Percentiles rank a stretch among this genome's conserved stretches.
These are phyloP conservation scores for Spathaspora sp. DNA, from an alignment of 1,139 yeast genomes.

Conservation along the genomic window DNA sequence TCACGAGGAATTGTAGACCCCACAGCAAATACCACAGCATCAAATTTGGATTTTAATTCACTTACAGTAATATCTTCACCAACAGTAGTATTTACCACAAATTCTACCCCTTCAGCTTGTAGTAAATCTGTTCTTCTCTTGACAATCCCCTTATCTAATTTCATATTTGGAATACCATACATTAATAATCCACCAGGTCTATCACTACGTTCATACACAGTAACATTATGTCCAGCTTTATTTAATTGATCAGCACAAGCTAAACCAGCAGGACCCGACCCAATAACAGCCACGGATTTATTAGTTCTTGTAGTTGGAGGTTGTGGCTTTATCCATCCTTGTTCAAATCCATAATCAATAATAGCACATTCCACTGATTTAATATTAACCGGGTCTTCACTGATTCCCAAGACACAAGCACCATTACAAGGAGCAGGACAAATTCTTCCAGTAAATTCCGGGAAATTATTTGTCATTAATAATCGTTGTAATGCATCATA, in stretches of 20 bases:
- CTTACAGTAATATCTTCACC: slow-evolving; percentile 80
- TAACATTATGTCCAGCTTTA: slow-evolving; percentile 90
- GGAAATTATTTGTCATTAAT: slow-evolving; percentile 96
- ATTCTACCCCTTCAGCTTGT: slow-evolving; percentile 86
- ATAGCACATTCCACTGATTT: slow-evolving; percentile 95
- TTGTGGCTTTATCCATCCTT: slow-evolving; percentile 91
- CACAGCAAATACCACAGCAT: slow-evolving; percentile 90
- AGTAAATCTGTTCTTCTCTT: slow-evolving; percentile 90
- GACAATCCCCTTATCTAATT: slow-evolving; percentile 88
- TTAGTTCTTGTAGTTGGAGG: slow-evolving; percentile 85
- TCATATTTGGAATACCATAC: slow-evolving; percentile 99
- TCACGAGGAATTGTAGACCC: slow-evolving; percentile 98
- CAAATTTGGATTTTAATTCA: slow-evolving; percentile 61
- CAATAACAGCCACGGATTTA: slow-evolving; percentile 79
- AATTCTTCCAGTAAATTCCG: slow-evolving; percentile 96
- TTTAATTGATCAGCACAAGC: slow-evolving; percentile 96
- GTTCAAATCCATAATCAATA: slow-evolving; percentile 92
- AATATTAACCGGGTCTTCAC: slow-evolving; percentile 94
- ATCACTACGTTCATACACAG: slow-evolving; percentile 91
- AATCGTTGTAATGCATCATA: slow-evolving; percentile 88
- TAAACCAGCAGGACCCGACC: slow-evolving; percentile 97
- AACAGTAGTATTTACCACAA: slow-evolving; percentile 72
- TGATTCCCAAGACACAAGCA: slow-evolving; percentile 93
- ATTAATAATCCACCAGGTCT: slow-evolving; percentile 95
- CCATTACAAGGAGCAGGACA: slow-evolving; percentile 99